A percentile compares a stretch with the other conserved stretches of the same genome.
phyloP scores from a whole-genome alignment of 2,329 filamentous ascomycete species.

The Diaporthe sp. region DNA sequence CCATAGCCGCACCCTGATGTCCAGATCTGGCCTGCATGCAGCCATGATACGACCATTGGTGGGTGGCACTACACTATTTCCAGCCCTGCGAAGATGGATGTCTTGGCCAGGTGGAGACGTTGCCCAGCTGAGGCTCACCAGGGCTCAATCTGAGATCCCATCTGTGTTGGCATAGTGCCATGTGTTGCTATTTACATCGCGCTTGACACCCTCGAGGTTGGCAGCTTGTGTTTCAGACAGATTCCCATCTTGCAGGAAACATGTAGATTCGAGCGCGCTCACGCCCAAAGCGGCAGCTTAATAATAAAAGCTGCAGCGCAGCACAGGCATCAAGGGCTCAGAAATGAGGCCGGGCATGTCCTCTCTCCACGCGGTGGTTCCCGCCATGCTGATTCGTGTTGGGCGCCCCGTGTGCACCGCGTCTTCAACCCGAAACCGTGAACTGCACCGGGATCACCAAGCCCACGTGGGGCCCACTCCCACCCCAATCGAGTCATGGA shows the following conservation, averaged over 20 bases:
- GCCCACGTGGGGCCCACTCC: constrained; percentile 18
- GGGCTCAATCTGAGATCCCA: constrained; percentile 6
- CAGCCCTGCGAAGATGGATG: not conserved
- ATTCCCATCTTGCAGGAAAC: constrained; percentile 3
- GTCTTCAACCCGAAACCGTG: constrained; percentile 23
- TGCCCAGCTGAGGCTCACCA: not conserved
- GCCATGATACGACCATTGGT: not conserved
- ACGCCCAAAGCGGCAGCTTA: not conserved
- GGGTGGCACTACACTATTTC: not conserved
- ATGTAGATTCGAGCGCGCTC: not conserved
- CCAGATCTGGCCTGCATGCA: not conserved
- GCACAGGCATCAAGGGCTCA: constrained; percentile 13
- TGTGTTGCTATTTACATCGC: constrained; percentile 16
- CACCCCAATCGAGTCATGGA: constrained; percentile 27
- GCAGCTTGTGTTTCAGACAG: constrained; percentile 21
- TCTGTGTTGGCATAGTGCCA: constrained; percentile 4
- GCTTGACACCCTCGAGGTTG: not conserved
- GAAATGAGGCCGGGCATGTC: not conserved
- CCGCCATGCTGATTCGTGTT: constrained; percentile 27
- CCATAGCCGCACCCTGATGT: not conserved
- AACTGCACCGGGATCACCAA: constrained; percentile 20
- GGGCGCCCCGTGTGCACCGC: not conserved
- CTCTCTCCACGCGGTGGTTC: constrained; percentile 6
- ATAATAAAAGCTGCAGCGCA: not conserved
- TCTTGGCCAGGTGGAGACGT: not conserved